phyloP scores from a whole-genome alignment of 108 stramenopile species.

The Bacterosira constricta region DNA sequence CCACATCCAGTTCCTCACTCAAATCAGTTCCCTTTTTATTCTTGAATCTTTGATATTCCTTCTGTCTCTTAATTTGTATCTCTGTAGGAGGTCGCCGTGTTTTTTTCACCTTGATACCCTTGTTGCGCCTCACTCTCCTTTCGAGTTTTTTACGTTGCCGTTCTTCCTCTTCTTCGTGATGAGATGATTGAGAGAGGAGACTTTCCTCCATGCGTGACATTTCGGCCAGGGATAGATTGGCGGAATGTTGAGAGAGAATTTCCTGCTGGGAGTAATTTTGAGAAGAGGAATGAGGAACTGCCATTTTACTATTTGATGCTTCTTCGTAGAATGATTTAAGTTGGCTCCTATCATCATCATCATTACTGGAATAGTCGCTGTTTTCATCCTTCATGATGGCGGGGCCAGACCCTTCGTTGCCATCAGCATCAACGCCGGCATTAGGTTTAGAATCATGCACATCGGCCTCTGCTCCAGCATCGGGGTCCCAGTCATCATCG shows the following conservation, averaged over 20 bases:
- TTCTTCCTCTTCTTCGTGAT: slow-evolving; percentile 39
- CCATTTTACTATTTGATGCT: slow-evolving; percentile 4
- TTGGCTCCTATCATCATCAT: neutral
- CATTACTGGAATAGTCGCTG: neutral
- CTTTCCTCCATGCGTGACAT: slow-evolving; percentile 37
- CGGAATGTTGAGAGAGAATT: neutral
- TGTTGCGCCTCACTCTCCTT: neutral
- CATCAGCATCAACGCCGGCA: neutral
- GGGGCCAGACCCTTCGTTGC: neutral
- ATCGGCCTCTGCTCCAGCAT: neutral
- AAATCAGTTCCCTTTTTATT: slow-evolving; percentile 28
- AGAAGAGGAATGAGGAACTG: neutral
- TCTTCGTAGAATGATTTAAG: slow-evolving; percentile 28
- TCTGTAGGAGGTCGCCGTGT: slow-evolving; percentile 4
- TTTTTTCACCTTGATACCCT: neutral
- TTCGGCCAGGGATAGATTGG: slow-evolving; percentile 34
- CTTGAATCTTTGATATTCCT: slow-evolving; percentile 15
- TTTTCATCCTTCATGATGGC: neutral
- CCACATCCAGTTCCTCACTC: slow-evolving; percentile 29
- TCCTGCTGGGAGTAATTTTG: neutral
- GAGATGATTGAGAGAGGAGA: slow-evolving; percentile 32
- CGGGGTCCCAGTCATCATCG: slow-evolving; percentile 19
- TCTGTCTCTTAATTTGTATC: slow-evolving; percentile 10
- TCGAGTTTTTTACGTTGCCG: slow-evolving; percentile 25
- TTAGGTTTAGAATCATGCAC: neutral